Base-by-base conservation (phyloP, 352 stramenopile species). In the Phytophthora meadii region DNA sequence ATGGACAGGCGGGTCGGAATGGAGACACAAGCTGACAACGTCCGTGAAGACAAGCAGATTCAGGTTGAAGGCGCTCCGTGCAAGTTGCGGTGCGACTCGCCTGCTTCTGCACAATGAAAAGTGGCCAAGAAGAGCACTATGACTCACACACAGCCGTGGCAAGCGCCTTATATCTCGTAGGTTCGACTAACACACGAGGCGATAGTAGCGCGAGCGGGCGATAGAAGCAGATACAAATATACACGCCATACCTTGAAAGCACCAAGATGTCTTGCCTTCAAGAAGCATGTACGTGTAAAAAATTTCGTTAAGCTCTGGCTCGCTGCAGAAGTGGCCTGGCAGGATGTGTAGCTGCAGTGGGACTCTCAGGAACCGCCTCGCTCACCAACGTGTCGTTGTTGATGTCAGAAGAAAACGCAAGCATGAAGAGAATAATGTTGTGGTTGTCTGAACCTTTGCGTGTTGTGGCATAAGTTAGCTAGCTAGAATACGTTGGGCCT, bases 401-500 rank as follows among this genome's bases (percentile, higher is more conserved):
- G 25, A 45, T 40, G 28, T 24, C 14, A 22, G 27, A 47, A 59
- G 58, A 49, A 58, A 27, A 5, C 28, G 19, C 24, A 53, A 27
- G 30, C 17, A 40, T 14, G 37, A 19, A 42, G 37, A 24, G 34
- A 34, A 24, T 40, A 30, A 40, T 15, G 22, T 11, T 37, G 22
- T 47, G 32, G 22, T 52, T 55, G 37, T 61, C 44, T 56, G 42
- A 70, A 62, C 17, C 37, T 54, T 56, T 63, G 44, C 44, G 34
- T 54, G 49, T 71, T 68, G 57, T 50, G 22, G 44, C 58, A 51
- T 74, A 70, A 74, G 61, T 70, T 74, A 67, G 28, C 58, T 70
- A 70, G 48, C 66, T 74, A 74, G 50, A 71, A 25, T 70, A 71
- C 66, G 48, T 58, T 58, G 53, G 60, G 54, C 61, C 66, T 74